Base-by-base conservation (phyloP, 805 yeast species). In the Brettanomyces naardenensis region DNA sequence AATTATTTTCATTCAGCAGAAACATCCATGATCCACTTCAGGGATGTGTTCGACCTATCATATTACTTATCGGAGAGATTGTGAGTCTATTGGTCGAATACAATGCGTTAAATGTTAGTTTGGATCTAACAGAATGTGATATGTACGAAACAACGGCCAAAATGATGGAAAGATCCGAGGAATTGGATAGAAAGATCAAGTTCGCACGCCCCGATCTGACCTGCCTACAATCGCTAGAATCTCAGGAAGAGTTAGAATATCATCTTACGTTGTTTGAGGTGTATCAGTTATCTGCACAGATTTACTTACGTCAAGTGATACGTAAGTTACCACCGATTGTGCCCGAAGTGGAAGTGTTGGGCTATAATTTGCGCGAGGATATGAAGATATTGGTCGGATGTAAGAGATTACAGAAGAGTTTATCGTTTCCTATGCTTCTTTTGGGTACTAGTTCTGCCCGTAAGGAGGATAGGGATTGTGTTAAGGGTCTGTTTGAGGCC, bases 31-130 rank as follows among this genome's bases (percentile, higher is more conserved):
- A 66, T 42, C 68, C 71, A 3, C 51, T 59, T 21, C 71, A 66
- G 42, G 71, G 71, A 2, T 64, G 68, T 44, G 46, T 62, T 6
- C 57, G 64, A 28, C 66, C 69, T 4, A 42, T 66, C 2, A 56
- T 53, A 35, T 42, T 61, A 19, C 32, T 61, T 2, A 48, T 66
- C 22, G 69, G 69, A 5, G 69, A 64, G 37, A 58, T 64, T 3
- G 57, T 64, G 42, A 61, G 60, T 35, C 40, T 53, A 28, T 25
- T 51, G 2, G 56, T 51, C 11, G 53, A 51, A 33, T 47, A 37
- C 25, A 44, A 41, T 27, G 40, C 53, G 4, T 21, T 50, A 10
- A 46, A 42, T 21, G 33, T 46, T 13, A 48, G 47, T 27, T 33
- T 45, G 15, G 52, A 45, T 17, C 22, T 44, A 19, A 37, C 47